Evolutionary conservation across 2,329 filamentous ascomycete genomes (phyloP), one percentile per base, ranked within the genome.

Genomic region (Camptophora hylomeconis): DNA sequence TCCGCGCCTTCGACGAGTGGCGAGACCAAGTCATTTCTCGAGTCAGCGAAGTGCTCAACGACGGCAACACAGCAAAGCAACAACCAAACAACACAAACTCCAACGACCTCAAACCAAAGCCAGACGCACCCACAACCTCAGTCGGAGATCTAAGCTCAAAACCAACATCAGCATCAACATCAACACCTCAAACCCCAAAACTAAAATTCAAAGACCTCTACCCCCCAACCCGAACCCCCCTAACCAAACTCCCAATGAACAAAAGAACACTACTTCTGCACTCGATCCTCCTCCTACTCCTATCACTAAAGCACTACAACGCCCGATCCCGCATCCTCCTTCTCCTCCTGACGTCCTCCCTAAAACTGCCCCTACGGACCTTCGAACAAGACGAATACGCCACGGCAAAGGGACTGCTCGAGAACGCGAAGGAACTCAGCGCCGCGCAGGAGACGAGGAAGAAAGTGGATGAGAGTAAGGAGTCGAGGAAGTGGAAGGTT

Each of bases 1-100:
- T 92, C 4, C 57, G 65, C 5, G 74, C 77, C 48, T 92, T 87
- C 48, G 73, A 79, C 33, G 77, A 82, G 39, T 95, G 87, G 87
- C 71, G 81, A 44, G 65, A 72, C 5, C 61, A 63, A 8, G 69
- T 93, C 7, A 58, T 81, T 21, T 65, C 71, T 32, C 70, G 84
- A 9, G 60, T 92, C 14, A 70, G 73, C 11, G 77, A 89, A 41
- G 68, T 83, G 19, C 65, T 84, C 11, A 64, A 67, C 22, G 48
- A 49, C 21, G 52, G 62, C 7, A 63, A 58, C 29, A 63, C 67
- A n/a, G 37, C 33, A 5, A 36, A 45, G n/a, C 37, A 47, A 7
- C 38, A 49, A 52, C 58, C 29, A 44, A 46, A 36, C 35, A 39
- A 13, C 40, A 51, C 11, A 49, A 27, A 38, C 13, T 29, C 28